Conservation (phyloP, 352 stramenopile genomes). For the Phytophthora idaei region DNA sequence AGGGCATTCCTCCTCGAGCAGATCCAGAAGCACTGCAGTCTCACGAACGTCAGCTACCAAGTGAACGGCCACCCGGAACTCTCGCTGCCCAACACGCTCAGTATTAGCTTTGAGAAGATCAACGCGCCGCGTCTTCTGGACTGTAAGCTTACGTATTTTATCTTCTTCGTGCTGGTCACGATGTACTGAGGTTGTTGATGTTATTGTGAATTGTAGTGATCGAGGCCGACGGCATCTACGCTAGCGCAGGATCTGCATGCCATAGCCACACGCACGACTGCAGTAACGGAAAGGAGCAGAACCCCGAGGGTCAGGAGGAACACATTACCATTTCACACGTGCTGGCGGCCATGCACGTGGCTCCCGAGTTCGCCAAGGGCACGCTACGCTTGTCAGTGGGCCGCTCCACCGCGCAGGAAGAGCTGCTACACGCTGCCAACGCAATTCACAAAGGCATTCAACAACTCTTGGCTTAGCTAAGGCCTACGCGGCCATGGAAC, state of each 20-base stretch:
- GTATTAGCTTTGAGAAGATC: conserved; percentile 92
- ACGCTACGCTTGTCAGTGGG: conserved; percentile 96
- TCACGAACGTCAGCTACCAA: conserved; percentile 58
- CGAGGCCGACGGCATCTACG: conserved; percentile 83
- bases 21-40: conserved; percentile 54
- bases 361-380: conserved; percentile 86
- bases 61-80: conserved; percentile 86
- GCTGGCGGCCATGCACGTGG: conserved; percentile 93
- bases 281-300: conserved; percentile 22
- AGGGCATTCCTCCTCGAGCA: conserved; percentile 59
- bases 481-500: conserved; percentile 2
- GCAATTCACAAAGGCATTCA: conserved; percentile 75
- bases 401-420: conserved; percentile 85
- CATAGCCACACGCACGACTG: conserved; percentile 75
- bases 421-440: conserved; percentile 86
- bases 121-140: conserved; percentile 85
- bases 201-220: conserved; percentile 52
- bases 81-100: conserved; percentile 97
- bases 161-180: neutral
- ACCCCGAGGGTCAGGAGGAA: conserved; percentile 27
- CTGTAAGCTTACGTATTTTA: conserved; percentile 35
- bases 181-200: conserved; percentile 2
- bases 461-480: conserved; percentile 24
- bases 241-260: conserved; percentile 94
- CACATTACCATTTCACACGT: conserved; percentile 88